A percentile compares a stretch with the other conserved stretches of the same genome.
Evolutionary conservation across 1,284 basidiomycete genomes (phyloP).

Genomic region (Entoloma clypeatum): DNA sequence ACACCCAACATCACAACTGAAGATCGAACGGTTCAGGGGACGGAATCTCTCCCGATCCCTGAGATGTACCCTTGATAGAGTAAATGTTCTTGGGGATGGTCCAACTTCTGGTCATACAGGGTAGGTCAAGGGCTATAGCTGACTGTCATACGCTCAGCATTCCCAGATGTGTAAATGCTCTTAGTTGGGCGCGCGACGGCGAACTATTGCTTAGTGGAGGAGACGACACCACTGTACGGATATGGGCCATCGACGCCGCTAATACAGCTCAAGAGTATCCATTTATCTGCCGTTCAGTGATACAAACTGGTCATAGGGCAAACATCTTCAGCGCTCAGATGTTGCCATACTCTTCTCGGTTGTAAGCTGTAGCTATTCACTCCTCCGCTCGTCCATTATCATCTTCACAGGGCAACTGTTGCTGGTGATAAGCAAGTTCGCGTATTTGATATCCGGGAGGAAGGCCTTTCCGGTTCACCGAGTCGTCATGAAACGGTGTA

Average conservation of each 20-base stretch:
- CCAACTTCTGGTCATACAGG: conserved; percentile 57
- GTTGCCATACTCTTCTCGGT: conserved; percentile 69
- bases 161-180: conserved; percentile 76
- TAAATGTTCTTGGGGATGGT: conserved; percentile 62
- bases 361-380: conserved; percentile 38
- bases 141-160: conserved; percentile 5
- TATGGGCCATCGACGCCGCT: conserved; percentile 30
- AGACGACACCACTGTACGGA: conserved; percentile 75
- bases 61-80: conserved; percentile 30
- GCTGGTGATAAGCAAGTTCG: conserved; percentile 81
- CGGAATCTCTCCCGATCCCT: conserved; percentile 22
- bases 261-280: conserved; percentile 64
- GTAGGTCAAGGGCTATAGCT: conserved; percentile 33
- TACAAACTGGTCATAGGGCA: conserved; percentile 75
- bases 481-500: conserved; percentile 33
- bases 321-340: conserved; percentile 90
- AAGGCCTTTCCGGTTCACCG: conserved; percentile 37
- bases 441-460: conserved; percentile 69
- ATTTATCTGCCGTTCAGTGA: conserved; percentile 58
- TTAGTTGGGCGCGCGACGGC: conserved; percentile 80
- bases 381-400: conserved; percentile 13
- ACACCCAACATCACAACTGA: conserved; percentile 16
- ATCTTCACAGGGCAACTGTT: conserved; percentile 57
- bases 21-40: conserved; percentile 22
- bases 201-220: conserved; percentile 73